Base-by-base conservation (phyloP, 1,284 basidiomycete genomes). In the Neonothopanus nambi region DNA sequence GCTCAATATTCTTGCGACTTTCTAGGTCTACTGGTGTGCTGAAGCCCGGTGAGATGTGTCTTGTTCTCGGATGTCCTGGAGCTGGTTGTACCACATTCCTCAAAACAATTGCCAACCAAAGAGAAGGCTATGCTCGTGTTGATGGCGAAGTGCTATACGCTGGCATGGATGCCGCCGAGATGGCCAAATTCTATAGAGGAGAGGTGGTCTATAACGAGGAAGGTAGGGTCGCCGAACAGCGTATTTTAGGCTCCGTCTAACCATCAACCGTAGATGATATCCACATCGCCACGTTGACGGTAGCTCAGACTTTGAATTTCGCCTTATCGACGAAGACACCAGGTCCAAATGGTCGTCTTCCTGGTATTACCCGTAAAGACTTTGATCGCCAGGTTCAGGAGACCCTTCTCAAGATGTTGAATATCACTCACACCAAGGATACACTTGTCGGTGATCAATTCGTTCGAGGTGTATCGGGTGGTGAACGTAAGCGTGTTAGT, bases 141-240 rank as follows among this genome's bases (percentile, higher is more conserved):
- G 60, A 67, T 1, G 91, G 91, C n/a, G 74, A 87, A 1, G 81
- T 92, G 11, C 71, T 78, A 0, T 94, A 93, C 64, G 88, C 85
- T 15, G 89, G 88, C 5, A 89, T 92, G 50, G 71, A 74, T 48
- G 81, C 86, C 0, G 63, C 66, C 13, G 82, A 88, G 60, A 88
- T 90, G 79, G 76, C 73, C 1, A 83, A 83, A 58, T 67, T 74
- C 53, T 89, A 87, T 69, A 87, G 82, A 57, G 94, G 93, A 46
- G 93, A 95, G 69, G 89, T 93, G 12, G 84, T 88, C 15, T 95
- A 93, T 70, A 93, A 92, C 62, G 79, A 84, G 62, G 88, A 90
- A 73, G 85, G 85, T 82, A 42, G 43, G 68, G 48, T 61, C 26
- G 11, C 54, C 36, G 48, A n/a, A n/a, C 18, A 49, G n/a, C n/a